Conservation (phyloP, 768 basidiomycete species). For the Lentinula boryana region DNA sequence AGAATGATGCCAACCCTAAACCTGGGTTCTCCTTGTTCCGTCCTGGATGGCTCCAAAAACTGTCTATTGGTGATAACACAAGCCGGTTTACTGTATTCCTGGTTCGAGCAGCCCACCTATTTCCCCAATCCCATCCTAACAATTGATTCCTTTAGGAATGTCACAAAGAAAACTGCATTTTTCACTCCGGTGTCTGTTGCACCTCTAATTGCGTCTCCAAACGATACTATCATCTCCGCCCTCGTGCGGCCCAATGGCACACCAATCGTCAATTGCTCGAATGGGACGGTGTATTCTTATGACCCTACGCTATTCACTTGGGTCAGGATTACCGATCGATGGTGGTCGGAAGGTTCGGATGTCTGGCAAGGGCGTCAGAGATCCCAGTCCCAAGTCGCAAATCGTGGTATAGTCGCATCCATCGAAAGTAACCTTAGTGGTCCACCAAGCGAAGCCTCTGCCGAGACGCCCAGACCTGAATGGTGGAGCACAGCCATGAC, state of each 20-base stretch:
- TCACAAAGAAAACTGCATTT: conserved; percentile 57
- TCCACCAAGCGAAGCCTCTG: conserved; percentile 25
- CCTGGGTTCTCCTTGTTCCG: conserved; percentile 64
- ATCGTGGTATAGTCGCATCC: conserved; percentile 48
- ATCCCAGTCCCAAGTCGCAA: conserved; percentile 28
- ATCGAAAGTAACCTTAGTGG: conserved; percentile 43
- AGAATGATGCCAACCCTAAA: conserved; percentile 76
- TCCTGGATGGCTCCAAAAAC: conserved; percentile 60
- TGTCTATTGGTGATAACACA: conserved; percentile 70
- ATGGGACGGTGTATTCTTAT: conserved; percentile 76
- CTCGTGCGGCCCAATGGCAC: conserved; percentile 73
- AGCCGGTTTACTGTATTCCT: conserved; percentile 66
- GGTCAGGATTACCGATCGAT: conserved; percentile 71
- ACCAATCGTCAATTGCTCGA: conserved; percentile 71
- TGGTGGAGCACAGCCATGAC: conserved; percentile 86
- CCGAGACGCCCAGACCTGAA: conserved; percentile 47
- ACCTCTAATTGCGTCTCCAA: conserved; percentile 51
- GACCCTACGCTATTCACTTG: conserved; percentile 63
- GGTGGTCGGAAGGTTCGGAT: conserved; percentile 84
- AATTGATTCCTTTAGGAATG: conserved; percentile 47
- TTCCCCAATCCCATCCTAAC: background rate
- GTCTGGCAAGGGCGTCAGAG: conserved; percentile 74
- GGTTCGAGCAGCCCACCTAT: conserved; percentile 37
- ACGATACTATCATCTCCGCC: conserved; percentile 57
- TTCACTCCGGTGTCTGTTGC: conserved; percentile 63